Conservation (phyloP, 2,329 filamentous ascomycete species). For the Colletotrichum phormii region DNA sequence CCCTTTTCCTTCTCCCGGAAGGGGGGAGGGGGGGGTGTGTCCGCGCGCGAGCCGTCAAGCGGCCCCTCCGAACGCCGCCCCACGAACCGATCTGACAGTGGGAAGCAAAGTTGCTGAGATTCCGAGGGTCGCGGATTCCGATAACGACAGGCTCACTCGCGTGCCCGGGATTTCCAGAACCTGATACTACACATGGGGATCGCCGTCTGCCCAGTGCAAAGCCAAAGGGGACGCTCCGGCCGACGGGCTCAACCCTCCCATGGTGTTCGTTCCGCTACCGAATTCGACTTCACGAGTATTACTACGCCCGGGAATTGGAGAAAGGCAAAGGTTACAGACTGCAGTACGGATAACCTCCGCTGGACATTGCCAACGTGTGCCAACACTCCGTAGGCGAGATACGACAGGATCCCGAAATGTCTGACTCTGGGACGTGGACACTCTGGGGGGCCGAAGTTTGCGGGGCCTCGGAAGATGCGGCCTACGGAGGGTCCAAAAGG, state of each 20-base stretch:
- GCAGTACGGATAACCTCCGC: neutral
- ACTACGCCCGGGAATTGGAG: neutral
- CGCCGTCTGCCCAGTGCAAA: constrained; percentile 17
- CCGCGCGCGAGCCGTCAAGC: constrained; percentile 15
- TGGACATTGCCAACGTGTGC: neutral
- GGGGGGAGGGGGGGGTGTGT: neutral
- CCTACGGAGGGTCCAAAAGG: constrained; percentile 9
- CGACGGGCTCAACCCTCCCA: neutral
- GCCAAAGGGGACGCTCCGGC: neutral
- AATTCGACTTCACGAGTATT: neutral
- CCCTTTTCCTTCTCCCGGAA: neutral
- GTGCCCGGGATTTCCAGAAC: neutral
- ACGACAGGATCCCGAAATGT: neutral
- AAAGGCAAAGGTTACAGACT: neutral
- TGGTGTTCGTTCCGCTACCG: neutral
- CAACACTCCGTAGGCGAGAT: neutral
- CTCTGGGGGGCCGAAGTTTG: constrained; percentile 1
- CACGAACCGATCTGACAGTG: constrained; percentile 24
- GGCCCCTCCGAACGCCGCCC: constrained; percentile 21
- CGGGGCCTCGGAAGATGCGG: constrained; percentile 29
- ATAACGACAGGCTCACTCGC: constrained; percentile 4
- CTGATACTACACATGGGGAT: constrained; percentile 16
- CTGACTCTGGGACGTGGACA: neutral
- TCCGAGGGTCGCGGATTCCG: neutral
- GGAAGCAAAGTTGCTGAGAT: neutral